Percentiles rank a stretch among this genome's conserved stretches.
Evolutionary conservation across 1,284 basidiomycete species (phyloP).

Genomic region (Papiliotrema terrestris): DNA sequence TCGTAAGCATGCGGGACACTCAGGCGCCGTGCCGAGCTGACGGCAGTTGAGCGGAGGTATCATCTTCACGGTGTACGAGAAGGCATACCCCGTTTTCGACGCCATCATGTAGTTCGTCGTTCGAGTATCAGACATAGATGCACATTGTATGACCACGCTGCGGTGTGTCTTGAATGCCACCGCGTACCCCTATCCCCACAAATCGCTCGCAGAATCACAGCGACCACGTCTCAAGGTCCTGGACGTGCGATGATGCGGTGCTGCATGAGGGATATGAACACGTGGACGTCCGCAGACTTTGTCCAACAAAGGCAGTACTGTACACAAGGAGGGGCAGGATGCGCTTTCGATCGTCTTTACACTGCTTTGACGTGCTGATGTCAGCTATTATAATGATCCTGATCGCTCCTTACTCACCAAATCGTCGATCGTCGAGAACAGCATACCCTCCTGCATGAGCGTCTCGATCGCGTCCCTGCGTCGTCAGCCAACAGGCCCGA

Average conservation of each 20-base stretch:
- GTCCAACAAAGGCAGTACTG: background rate
- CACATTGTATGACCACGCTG: too few relatives aligned
- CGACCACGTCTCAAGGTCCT: too few relatives aligned
- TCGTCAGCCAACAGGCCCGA: constrained; percentile 7
- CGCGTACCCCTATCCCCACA: too few relatives aligned
- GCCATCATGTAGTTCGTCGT: constrained; percentile 3
- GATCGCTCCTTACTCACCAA: constrained; percentile 30
- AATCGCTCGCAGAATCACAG: too few relatives aligned
- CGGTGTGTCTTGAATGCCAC: too few relatives aligned
- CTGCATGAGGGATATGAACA: background rate
- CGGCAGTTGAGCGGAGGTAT: constrained; percentile 84
- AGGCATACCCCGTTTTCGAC: constrained; percentile 40
- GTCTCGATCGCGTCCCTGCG: constrained; percentile 61
- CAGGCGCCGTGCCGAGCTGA: background rate
- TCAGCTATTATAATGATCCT: background rate
- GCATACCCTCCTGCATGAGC: constrained; percentile 64
- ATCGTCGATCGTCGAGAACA: constrained; percentile 68
- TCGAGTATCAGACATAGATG: too few relatives aligned
- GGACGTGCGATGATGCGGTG: too few relatives aligned
- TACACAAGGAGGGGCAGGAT: too few relatives aligned
- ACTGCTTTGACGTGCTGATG: constrained; percentile 33
- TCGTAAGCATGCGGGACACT: constrained; percentile 57
- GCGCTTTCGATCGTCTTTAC: background rate
- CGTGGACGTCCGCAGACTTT: background rate
- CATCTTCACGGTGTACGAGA: constrained; percentile 88